Base-by-base conservation (phyloP, 805 yeast species). In the Cyberlindnera americana region DNA sequence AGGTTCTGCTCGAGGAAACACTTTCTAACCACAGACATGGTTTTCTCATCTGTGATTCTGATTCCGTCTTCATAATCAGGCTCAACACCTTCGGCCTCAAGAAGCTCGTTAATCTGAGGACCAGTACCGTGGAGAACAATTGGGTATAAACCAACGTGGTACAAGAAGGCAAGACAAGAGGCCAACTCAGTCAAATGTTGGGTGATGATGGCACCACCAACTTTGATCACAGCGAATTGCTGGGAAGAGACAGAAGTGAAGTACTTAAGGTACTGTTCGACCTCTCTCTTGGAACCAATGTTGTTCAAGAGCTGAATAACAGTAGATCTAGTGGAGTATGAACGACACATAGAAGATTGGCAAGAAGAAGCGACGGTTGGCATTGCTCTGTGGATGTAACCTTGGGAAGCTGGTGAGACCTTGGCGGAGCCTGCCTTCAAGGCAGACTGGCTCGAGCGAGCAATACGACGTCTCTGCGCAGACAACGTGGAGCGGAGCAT, bases 131-230 rank as follows among this genome's bases (percentile, higher is more conserved):
- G 99, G 43, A 93, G 74, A 9, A 93, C 95, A 47, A 93, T 89
- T 19, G 99, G 99, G 57, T 89, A 93, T 44, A 93, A 75, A 11
- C 99, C 99, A 37, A 93, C 96, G 59, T 93, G 99, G 70, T 93
- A 93, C 50, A 93, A 70, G 65, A 93, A 93, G 5, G 98, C 97
- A 48, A 93, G 72, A 57, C 97, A 90, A 1, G 96, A 86, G 0
- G 99, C 99, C 53, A 93, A 70, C 66, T 91, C 96, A 9, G 89
- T 84, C 48, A 93, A 69, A 55, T 91, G 93, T 53, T 93, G 95
- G 33, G 98, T 91, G 62, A 93, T 93, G 56, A 93, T 91, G 27
- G 99, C 99, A 49, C 99, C 99, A 29, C 99, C 99, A 31, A 93
- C 99, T 63, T 93, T 93, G 65, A 93, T 93, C 31, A 93, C 96